Conservation (phyloP, 2,329 filamentous ascomycete genomes). For the Thielaviopsis cerberus region DNA sequence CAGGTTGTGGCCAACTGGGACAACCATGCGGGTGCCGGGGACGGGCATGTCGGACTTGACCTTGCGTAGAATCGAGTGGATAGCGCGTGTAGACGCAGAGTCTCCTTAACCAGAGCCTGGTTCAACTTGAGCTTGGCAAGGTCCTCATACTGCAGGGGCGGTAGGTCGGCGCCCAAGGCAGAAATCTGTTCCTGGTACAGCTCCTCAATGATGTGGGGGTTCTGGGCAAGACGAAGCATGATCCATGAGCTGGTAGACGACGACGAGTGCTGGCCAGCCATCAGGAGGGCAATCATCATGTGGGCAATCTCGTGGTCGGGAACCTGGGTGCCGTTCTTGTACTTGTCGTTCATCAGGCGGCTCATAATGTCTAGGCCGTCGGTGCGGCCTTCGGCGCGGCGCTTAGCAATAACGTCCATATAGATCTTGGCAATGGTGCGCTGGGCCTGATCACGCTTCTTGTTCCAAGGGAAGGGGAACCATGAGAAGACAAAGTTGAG, state of each 20-base stretch:
- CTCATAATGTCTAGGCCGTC: conserved; percentile 65
- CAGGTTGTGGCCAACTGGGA: conserved; percentile 64
- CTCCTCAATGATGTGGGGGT: conserved; percentile 62
- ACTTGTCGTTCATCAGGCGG: conserved; percentile 69
- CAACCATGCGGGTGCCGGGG: conserved; percentile 62
- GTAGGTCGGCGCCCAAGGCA: conserved; percentile 55
- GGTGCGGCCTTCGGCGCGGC: conserved; percentile 34
- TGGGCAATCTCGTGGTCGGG: conserved; percentile 73
- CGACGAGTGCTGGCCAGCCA: conserved; percentile 82
- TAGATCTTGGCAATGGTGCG: conserved; percentile 66
- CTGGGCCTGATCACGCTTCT: conserved; percentile 61
- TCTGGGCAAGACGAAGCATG: conserved; percentile 57
- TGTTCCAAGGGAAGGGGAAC: conserved; percentile 77
- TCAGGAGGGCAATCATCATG: conserved; percentile 86
- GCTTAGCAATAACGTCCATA: conserved; percentile 60
- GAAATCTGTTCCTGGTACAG: conserved; percentile 66
- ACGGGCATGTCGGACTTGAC: conserved; percentile 78
- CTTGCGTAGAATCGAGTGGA: conserved; percentile 85
- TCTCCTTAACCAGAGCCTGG: conserved; percentile 75
- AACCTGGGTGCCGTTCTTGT: conserved; percentile 65
- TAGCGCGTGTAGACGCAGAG: conserved; percentile 74
- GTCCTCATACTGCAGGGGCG: conserved; percentile 57
- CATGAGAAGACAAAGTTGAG: conserved; percentile 84
- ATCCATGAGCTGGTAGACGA: conserved; percentile 76
- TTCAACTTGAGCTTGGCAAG: conserved; percentile 65